These are phyloP conservation scores for Copromyces sp. DNA, from an alignment of 495 filamentous ascomycete species.

Conservation along the genomic window DNA sequence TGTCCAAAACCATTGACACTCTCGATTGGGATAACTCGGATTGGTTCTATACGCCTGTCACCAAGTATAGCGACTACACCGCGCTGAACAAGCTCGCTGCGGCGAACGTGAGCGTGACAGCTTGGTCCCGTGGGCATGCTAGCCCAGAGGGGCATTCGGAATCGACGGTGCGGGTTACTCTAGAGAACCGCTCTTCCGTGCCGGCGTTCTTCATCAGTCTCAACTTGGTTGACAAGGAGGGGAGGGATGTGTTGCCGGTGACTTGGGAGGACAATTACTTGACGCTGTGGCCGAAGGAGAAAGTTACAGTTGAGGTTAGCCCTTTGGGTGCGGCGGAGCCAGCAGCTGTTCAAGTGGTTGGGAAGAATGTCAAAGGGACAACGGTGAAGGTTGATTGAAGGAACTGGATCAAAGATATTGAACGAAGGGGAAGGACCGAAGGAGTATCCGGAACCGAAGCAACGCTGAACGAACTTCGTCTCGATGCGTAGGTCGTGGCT, in stretches of 20 bases:
- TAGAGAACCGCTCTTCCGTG: constrained; percentile 42
- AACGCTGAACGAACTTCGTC: no score
- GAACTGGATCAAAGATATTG: no score
- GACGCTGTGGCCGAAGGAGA: constrained; percentile 50
- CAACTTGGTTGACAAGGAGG: constrained; percentile 30
- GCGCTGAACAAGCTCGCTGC: constrained; percentile 31
- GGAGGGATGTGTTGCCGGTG: constrained; percentile 39
- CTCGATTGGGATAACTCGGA: constrained; percentile 46
- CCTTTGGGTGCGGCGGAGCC: neutral
- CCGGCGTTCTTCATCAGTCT: constrained; percentile 51
- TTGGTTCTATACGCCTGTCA: constrained; percentile 51
- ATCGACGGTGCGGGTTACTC: constrained; percentile 13
- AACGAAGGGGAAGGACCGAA: no score
- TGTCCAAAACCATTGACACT: constrained; percentile 36
- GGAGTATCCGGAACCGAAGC: no score
- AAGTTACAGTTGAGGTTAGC: constrained; percentile 16
- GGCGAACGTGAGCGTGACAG: constrained; percentile 26
- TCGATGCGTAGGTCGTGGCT: no score
- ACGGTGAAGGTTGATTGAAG: neutral
- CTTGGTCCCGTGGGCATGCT: neutral
- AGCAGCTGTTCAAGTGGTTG: constrained; percentile 3
- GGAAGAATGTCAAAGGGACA: constrained; percentile 12
- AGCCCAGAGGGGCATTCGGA: neutral
- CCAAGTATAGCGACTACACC: constrained; percentile 41
- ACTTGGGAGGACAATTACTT: constrained; percentile 56